phyloP scores from a whole-genome alignment of 2,329 filamentous ascomycete genomes.

The Apiospora arundinis region DNA sequence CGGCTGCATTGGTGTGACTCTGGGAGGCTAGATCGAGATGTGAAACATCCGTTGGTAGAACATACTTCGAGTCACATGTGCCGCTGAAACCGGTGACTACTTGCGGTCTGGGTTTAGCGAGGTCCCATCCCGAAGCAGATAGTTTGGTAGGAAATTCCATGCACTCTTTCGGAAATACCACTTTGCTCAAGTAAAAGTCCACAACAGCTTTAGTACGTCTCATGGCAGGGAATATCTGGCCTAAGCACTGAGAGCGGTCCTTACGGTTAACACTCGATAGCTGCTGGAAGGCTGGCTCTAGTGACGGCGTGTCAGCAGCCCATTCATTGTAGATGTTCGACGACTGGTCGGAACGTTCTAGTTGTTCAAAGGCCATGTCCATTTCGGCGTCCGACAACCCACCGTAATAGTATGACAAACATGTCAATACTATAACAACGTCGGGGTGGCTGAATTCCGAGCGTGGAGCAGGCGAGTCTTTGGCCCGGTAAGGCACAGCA shows the following conservation, averaged over 20 bases:
- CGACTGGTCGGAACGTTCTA: constrained; percentile 59
- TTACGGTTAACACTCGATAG: constrained; percentile 63
- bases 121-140: constrained; percentile 71
- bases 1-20: constrained; percentile 70
- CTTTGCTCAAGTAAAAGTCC: constrained; percentile 66
- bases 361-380: constrained; percentile 49
- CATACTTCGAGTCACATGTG: constrained; percentile 67
- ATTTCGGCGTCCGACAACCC: constrained; percentile 61
- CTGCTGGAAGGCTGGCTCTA: constrained; percentile 47
- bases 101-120: constrained; percentile 54
- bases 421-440: constrained; percentile 61
- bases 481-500: constrained; percentile 65
- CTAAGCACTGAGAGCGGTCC: constrained; percentile 55
- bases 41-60: constrained; percentile 61
- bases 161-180: constrained; percentile 67
- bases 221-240: constrained; percentile 59
- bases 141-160: constrained; percentile 70
- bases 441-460: constrained; percentile 70
- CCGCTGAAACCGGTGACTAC: constrained; percentile 72
- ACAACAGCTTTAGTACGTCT: constrained; percentile 58
- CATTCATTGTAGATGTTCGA: constrained; percentile 58
- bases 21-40: constrained; percentile 62
- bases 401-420: constrained; percentile 60
- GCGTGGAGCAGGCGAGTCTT: constrained; percentile 59
- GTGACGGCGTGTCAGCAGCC: constrained; percentile 42